Evolutionary conservation across 2,329 filamentous ascomycete species (phyloP), one percentile per base, ranked within the genome.

Genomic region (Ceratocystis cubensis): DNA sequence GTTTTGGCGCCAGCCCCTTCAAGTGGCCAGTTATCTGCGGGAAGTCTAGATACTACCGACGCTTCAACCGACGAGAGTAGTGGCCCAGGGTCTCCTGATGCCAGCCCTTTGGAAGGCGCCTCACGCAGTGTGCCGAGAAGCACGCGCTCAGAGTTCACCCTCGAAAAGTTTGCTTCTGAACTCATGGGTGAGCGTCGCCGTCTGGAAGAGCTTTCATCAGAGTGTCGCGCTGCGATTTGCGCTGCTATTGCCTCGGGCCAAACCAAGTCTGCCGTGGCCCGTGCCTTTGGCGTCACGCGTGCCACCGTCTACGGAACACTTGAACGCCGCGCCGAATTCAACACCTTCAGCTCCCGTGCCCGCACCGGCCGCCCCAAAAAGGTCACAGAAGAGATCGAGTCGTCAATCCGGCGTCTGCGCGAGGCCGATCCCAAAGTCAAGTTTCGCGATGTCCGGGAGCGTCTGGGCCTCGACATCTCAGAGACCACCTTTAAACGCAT

Each of bases 231-330:
- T 37, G 67, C 67, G 1, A 69, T 69, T 41, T 69, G 67, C 22
- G 67, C 67, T 48, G 65, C 67, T 44, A 66, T 69, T 59, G 67
- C 67, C 33, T 53, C 67, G 17, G 67, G 67, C 5, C 62, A 69
- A 50, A 65, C 62, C 22, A 69, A 69, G 50, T 65, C 67, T 13
- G 65, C 67, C n/a, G 67, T 69, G 7, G 67, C 67, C 10, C 67
- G 67, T 50, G 67, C 67, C 8, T 69, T 69, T 63, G 67, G 67
- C 13, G 67, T 69, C 20, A 69, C 67, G 30, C 67, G 67, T 28
- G 67, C 65, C 15, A 69, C 67, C 8, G 67, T 69, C 22, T 66
- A 69, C 48, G 67, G 67, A 15, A 69, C 67, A 6, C 62, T 69
- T 33, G 63, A 66, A 28, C 62, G 67, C 15, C 65, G 65, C 33